A percentile compares a stretch with the other conserved stretches of the same genome.
Conservation (phyloP, 1,284 basidiomycete genomes). For the Pascua sp. region DNA sequence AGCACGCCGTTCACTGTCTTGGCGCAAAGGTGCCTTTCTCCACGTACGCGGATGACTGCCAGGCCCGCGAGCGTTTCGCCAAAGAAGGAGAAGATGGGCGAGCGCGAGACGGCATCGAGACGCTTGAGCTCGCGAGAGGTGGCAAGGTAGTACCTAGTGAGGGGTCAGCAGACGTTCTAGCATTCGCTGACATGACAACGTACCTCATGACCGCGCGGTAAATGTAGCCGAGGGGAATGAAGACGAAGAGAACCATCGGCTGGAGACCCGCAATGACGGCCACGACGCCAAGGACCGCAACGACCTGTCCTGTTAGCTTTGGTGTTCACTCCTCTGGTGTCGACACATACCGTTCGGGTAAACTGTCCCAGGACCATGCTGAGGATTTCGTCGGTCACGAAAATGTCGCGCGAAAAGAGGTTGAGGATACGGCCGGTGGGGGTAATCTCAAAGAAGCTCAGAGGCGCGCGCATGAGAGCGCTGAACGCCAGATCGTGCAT, state of each 20-base stretch:
- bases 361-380: constrained; percentile 66
- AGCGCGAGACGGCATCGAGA: constrained; percentile 81
- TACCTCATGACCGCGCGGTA: constrained; percentile 74
- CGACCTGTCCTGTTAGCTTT: constrained; percentile 17
- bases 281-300: constrained; percentile 66
- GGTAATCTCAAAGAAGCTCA: constrained; percentile 83
- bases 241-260: constrained; percentile 73
- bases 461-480: constrained; percentile 73
- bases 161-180: constrained; percentile 3
- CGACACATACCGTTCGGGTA: constrained; percentile 54
- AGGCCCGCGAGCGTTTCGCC: constrained; percentile 81
- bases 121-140: constrained; percentile 90
- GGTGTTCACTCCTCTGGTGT: not conserved
- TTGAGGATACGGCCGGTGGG: constrained; percentile 61
- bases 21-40: too few species aligned
- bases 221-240: constrained; percentile 70
- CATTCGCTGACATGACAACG: constrained; percentile 23
- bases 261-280: constrained; percentile 75
- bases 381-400: constrained; percentile 81
- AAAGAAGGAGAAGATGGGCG: constrained; percentile 85
- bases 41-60: constrained; percentile 65
- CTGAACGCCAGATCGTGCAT: constrained; percentile 64
- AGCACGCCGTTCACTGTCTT: too few species aligned
- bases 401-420: constrained; percentile 86
- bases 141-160: constrained; percentile 73